Evolutionary conservation across 2,329 filamentous ascomycete species (phyloP), one percentile per base, ranked within the genome.

Genomic region (Exophiala xenobiotica): DNA sequence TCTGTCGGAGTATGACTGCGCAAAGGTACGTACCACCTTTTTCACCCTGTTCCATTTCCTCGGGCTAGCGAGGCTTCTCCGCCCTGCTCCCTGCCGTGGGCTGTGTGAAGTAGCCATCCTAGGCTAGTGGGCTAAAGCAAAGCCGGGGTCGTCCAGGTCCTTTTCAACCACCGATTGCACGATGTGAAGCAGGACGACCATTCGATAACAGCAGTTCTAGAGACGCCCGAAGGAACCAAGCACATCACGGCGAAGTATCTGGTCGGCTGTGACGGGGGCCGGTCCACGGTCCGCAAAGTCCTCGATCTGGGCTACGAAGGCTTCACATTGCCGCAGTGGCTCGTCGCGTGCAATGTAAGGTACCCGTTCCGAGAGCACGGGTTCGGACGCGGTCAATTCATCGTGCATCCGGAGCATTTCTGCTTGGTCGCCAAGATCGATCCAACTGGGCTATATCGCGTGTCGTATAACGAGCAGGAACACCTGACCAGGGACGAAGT

Each of bases 371-470:
- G 67, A 6, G 56, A 62, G 9, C 61, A 71, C 31, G 66, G 64
- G 11, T 74, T 70, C 63, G 63, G 63, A 39, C 68, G 70, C 20
- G 69, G 67, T 4, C 73, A 74, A 27, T 74, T 73, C 57, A 78
- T 83, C 57, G 72, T 84, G 24, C 75, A 86, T 57, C 81, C 80
- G 0, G 75, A 79, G 16, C 72, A 86, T 60, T 85, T 79, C 65
- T 71, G 80, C 68, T 81, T 85, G 80, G 79, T 79, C 2, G 81
- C 81, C 2, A 78, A 74, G 43, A 79, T 86, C 54, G 80, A 77
- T 0, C 68, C 67, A 1, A 79, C 83, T 43, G 80, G 79, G 0
- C 65, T 86, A 11, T 85, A 82, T 70, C 77, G 82, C 12, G 78
- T 86, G 22, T 82, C 82, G 0, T 86, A 86, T 59, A 81, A 80